phyloP scores from a whole-genome alignment of 306 rosid species.

The Sicyos baderoa region DNA sequence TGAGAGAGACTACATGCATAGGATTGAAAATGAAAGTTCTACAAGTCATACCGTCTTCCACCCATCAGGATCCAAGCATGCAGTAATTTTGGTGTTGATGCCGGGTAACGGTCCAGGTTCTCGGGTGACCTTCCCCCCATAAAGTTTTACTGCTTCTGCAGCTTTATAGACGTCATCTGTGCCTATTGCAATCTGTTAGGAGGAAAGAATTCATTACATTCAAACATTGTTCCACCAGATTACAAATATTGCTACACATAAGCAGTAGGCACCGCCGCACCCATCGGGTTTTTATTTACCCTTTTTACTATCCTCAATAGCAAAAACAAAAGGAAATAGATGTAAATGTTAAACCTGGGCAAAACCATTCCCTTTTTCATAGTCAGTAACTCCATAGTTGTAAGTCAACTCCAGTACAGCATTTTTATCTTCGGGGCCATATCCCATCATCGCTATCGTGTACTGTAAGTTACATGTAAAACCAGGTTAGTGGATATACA shows the following conservation, averaged over 20 bases:
- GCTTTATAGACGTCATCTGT: constrained; percentile 86
- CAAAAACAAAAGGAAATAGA: constrained; percentile 2
- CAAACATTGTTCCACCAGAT: constrained; percentile 13
- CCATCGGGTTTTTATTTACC: background rate
- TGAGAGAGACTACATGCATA: constrained; percentile 11
- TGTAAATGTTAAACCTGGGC: constrained; percentile 53
- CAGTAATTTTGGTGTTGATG: constrained; percentile 64
- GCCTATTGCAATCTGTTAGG: constrained; percentile 66
- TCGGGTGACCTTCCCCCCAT: constrained; percentile 75
- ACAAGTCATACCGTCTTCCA: constrained; percentile 73
- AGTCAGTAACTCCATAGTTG: constrained; percentile 78
- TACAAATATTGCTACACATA: background rate
- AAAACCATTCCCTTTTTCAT: constrained; percentile 77
- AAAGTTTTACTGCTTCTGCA: constrained; percentile 83
- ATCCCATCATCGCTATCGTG: constrained; percentile 69
- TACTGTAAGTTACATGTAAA: constrained; percentile 30
- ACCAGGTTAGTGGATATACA: background rate
- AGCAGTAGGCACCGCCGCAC: background rate
- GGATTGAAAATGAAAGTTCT: constrained; percentile 18
- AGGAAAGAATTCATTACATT: constrained; percentile 16
- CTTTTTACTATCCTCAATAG: background rate
- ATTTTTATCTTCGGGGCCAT: constrained; percentile 79
- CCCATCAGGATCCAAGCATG: constrained; percentile 87
- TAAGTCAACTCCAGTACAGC: constrained; percentile 76
- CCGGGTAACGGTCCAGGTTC: constrained; percentile 91